Evolutionary conservation across 139 green algal genomes (phyloP), one percentile per base, ranked within the genome.

Genomic region (Tetradesmus lagerheimii): DNA sequence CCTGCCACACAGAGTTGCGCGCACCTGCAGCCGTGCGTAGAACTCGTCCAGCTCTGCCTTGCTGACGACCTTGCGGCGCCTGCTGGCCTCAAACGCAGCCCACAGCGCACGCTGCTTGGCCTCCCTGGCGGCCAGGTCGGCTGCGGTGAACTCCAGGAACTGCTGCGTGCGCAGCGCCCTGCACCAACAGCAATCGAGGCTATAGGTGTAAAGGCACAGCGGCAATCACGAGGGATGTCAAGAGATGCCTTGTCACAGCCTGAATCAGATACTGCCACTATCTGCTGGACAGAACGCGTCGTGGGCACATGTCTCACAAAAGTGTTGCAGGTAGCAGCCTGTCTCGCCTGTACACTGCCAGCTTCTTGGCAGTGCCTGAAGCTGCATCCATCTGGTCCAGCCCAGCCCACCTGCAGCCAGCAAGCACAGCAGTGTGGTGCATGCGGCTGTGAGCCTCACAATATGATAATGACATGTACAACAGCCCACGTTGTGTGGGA

Each of bases 101-200:
- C 67, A 64, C 38, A 86, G 25, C 41, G n/a, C 50, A 0, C 34
- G 37, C 74, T 82, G 66, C 57, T 92, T 92, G 75, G 80, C 76
- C 35, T 74, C 80, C 80, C 80, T 41, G 64, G 67, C 77, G n/a
- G 31, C 80, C 71, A 53, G 79, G 45, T 90, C 93, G 91, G 74
- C 35, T 53, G 64, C 80, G 53, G 92, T 95, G 83, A 94, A 94
- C 20, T 94, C 88, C 14, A 96, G 53, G 89, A 96, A 96, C 71
- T 92, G 89, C 87, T 95, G 91, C 0, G 89, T 91, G 23, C 90
- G 90, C 45, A 95, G 74, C 5, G 78, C 71, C 57, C 93, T 94
- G 92, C 79, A 75, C 1, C 27, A 38, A n/a, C n/a, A n/a, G n/a
- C n/a, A n/a, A n/a, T n/a, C n/a, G n/a, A n/a, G n/a, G n/a, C n/a